A percentile compares a stretch with the other conserved stretches of the same genome.
Conservation (phyloP, 139 green algal genomes). For the Spirogloea muscicola region DNA sequence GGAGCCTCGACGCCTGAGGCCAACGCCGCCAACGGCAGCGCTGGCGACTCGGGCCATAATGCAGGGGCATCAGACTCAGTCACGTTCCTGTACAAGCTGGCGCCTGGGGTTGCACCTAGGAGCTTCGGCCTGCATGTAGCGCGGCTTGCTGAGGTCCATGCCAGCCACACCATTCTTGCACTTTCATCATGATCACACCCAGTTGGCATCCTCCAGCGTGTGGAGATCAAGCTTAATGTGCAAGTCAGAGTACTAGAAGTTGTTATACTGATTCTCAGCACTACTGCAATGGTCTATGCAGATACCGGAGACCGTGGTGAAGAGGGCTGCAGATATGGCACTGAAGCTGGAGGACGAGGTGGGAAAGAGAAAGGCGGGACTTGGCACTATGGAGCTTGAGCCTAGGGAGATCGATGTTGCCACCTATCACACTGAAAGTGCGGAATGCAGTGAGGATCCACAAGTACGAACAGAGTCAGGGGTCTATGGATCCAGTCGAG, state of each 20-base stretch:
- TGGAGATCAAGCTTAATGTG: background rate
- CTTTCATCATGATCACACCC: too few relatives aligned
- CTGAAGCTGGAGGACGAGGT: conserved; percentile 12
- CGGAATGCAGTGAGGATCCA: too few relatives aligned
- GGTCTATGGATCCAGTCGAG: too few relatives aligned
- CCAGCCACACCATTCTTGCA: background rate
- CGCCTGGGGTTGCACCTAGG: conserved; percentile 61
- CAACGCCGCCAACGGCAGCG: background rate
- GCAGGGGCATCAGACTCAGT: conserved; percentile 44
- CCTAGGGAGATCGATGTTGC: too few relatives aligned
- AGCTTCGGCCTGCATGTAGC: conserved; percentile 88
- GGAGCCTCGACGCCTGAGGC: background rate
- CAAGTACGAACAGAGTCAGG: too few relatives aligned
- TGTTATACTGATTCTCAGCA: background rate
- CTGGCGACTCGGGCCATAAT: background rate
- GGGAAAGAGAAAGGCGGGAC: too few relatives aligned
- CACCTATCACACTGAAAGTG: too few relatives aligned
- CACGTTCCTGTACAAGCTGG: conserved; percentile 84
- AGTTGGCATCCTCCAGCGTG: too few relatives aligned
- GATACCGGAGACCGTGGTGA: conserved; percentile 8
- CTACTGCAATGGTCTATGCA: background rate
- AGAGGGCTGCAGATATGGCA: conserved; percentile 9
- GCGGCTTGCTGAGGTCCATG: conserved; percentile 65
- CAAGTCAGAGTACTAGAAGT: background rate
- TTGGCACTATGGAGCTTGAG: too few relatives aligned